Conservation (phyloP, 1,284 basidiomycete genomes). For the Golubevia sp. region DNA sequence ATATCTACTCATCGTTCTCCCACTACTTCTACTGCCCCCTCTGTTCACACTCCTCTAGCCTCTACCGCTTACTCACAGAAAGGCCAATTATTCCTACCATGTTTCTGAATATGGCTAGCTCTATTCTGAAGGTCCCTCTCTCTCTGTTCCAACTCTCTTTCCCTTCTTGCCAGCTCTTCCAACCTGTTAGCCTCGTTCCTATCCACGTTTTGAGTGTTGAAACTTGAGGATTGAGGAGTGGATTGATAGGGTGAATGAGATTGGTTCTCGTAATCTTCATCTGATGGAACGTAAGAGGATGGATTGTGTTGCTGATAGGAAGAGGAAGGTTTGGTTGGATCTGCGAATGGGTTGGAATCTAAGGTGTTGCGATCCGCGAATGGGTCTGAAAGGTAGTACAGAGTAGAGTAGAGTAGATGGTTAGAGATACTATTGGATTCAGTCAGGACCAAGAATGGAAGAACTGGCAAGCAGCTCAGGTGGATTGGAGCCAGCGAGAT, state of each 20-base stretch:
- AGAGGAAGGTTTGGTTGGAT: conserved; percentile 47
- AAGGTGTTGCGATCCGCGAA: conserved; percentile 48
- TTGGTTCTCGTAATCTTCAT: conserved; percentile 2
- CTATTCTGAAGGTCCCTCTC: conserved; percentile 71
- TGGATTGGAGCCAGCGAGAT: too few relatives aligned
- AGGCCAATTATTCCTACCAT: conserved; percentile 88
- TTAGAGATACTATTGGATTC: too few relatives aligned
- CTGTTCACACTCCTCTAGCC: neutral
- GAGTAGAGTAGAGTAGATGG: neutral
- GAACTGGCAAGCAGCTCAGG: too few relatives aligned
- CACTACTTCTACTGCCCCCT: too few relatives aligned
- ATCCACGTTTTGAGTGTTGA: conserved; percentile 33
- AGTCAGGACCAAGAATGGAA: too few relatives aligned
- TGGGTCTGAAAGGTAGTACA: conserved; percentile 20
- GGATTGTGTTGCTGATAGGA: neutral
- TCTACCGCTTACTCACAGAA: conserved; percentile 68
- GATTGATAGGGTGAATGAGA: too few relatives aligned
- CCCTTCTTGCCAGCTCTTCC: conserved; percentile 73
- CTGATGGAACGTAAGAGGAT: conserved; percentile 5
- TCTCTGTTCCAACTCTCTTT: conserved; percentile 77
- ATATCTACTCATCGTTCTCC: neutral
- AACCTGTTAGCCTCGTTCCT: conserved; percentile 64
- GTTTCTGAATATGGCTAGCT: conserved; percentile 73
- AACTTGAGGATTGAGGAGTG: conserved; percentile 2
- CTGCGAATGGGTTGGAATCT: conserved; percentile 62